A percentile compares a stretch with the other conserved stretches of the same genome.
Conservation (phyloP, 495 filamentous ascomycete genomes). For the Hypoxylon lenormandii region DNA sequence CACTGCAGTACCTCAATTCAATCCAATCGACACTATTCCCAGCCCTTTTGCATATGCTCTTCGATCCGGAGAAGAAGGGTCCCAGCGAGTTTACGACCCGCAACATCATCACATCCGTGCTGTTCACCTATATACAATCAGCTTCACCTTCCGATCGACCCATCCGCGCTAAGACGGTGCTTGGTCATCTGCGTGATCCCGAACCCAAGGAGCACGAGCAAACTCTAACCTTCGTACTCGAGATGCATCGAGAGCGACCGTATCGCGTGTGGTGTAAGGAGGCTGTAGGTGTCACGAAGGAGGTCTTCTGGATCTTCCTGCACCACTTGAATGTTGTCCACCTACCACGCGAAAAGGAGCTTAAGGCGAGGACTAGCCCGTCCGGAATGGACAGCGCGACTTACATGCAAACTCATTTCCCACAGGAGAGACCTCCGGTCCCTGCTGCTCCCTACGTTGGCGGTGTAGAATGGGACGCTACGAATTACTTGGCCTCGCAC, state of each 20-base stretch:
- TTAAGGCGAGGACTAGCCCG: conserved; percentile 32
- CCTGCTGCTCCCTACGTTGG: conserved; percentile 96
- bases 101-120: conserved; percentile 82
- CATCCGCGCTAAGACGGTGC: conserved; percentile 72
- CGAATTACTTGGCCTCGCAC: conserved; percentile 92
- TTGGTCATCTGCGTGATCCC: conserved; percentile 85
- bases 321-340: conserved; percentile 91
- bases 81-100: conserved; percentile 95
- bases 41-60: conserved; percentile 85
- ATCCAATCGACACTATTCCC: conserved; percentile 88
- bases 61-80: conserved; percentile 96
- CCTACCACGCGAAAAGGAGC: conserved; percentile 57
- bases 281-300: conserved; percentile 89
- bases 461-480: conserved; percentile 98
- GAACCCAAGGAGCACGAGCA: conserved; percentile 77
- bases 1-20: conserved; percentile 79
- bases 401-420: conserved; percentile 82
- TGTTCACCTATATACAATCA: conserved; percentile 84
- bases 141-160: conserved; percentile 65
- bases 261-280: conserved; percentile 96
- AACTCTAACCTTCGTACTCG: conserved; percentile 83
- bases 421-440: conserved; percentile 85
- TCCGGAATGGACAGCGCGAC: conserved; percentile 49
- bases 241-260: conserved; percentile 86
- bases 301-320: conserved; percentile 99